phyloP scores from a whole-genome alignment of 2,329 filamentous ascomycete species.

The Paraphoma chrysanthemicola region DNA sequence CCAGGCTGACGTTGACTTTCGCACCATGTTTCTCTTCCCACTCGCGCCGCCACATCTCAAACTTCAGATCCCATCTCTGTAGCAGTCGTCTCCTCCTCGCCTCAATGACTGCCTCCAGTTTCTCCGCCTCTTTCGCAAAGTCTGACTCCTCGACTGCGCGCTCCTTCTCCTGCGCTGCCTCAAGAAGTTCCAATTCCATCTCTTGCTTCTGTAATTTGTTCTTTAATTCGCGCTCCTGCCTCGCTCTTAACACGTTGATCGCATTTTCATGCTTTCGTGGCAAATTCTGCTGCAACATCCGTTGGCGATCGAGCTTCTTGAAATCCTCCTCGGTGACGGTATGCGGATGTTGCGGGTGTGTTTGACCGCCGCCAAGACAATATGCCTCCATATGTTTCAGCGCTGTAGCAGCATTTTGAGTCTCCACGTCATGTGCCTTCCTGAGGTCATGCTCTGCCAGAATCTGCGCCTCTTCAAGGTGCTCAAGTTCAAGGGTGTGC shows the following conservation, averaged over 20 bases:
- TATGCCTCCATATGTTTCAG: constrained; percentile 58
- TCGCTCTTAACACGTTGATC: constrained; percentile 56
- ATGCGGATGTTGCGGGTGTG: constrained; percentile 33
- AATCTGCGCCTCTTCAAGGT: constrained; percentile 55
- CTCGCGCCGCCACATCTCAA: constrained; percentile 48
- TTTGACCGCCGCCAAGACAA: constrained; percentile 47
- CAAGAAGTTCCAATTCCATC: constrained; percentile 47
- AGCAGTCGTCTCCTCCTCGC: constrained; percentile 39
- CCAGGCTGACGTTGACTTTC: constrained; percentile 25
- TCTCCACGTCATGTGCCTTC: constrained; percentile 50
- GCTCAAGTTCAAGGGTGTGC: constrained; percentile 49
- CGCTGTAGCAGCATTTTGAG: constrained; percentile 52
- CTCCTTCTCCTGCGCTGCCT: constrained; percentile 41
- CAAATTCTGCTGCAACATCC: constrained; percentile 47
- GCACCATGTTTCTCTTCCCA: constrained; percentile 40
- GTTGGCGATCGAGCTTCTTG: constrained; percentile 52
- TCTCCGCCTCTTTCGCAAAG: constrained; percentile 41
- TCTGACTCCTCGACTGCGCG: constrained; percentile 41
- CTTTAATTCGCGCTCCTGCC: constrained; percentile 51
- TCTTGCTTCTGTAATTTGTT: constrained; percentile 48
- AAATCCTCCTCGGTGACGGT: constrained; percentile 54
- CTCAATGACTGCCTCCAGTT: constrained; percentile 42
- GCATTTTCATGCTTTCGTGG: constrained; percentile 52
- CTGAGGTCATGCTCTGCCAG: constrained; percentile 52
- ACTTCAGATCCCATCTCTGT: constrained; percentile 50